These are phyloP conservation scores for Coelastrella sp. DNA, from an alignment of 139 green algal genomes.

Conservation along the genomic window DNA sequence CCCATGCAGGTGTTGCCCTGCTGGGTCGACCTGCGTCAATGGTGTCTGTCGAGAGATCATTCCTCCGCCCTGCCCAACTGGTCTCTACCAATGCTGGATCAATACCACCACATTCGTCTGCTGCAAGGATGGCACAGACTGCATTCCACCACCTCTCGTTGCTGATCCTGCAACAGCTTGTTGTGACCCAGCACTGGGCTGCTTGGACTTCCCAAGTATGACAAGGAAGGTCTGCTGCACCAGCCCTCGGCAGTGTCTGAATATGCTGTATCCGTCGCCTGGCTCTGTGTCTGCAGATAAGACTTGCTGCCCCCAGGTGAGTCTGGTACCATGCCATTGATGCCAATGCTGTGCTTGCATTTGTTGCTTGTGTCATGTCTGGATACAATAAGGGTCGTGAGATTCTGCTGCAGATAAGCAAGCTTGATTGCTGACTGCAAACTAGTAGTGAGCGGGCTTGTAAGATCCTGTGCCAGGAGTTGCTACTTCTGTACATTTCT, in stretches of 20 bases:
- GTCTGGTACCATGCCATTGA: neutral
- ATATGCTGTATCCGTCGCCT: neutral
- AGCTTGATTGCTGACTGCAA: too few species aligned
- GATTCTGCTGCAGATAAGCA: too few species aligned
- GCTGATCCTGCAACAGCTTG: neutral
- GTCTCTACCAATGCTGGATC: neutral
- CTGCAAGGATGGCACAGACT: slow-evolving; percentile 3
- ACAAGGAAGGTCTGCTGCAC: neutral
- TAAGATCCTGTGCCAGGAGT: too few species aligned
- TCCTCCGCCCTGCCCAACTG: neutral
- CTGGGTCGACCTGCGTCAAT: neutral
- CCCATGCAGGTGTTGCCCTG: neutral
- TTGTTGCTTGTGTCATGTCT: neutral
- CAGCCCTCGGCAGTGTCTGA: neutral
- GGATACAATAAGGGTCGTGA: too few species aligned
- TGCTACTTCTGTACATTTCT: too few species aligned
- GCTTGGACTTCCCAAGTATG: neutral
- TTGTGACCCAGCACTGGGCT: neutral
- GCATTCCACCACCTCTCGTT: neutral
- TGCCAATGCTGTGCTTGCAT: neutral
- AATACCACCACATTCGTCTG: neutral
- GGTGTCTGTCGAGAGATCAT: neutral
- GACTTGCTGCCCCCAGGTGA: neutral
- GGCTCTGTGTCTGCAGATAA: neutral
- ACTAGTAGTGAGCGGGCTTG: too few species aligned